phyloP scores from a whole-genome alignment of 495 filamentous ascomycete genomes.

The Glutinoglossum americanum region DNA sequence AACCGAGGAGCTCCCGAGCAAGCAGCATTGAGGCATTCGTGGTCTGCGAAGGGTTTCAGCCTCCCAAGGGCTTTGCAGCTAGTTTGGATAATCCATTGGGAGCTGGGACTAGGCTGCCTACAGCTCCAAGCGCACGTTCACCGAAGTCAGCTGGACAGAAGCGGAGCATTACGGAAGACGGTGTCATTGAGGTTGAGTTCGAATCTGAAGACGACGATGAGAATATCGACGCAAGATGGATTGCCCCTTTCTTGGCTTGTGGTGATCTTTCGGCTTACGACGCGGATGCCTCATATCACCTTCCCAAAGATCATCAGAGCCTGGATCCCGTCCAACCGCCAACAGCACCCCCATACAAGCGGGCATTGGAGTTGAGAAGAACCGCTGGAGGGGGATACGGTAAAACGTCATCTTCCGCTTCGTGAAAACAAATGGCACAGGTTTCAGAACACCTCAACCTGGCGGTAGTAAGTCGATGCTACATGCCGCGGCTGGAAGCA shows the following conservation, averaged over 20 bases:
- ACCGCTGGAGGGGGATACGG: constrained; percentile 60
- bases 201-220: not conserved
- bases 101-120: constrained; percentile 22
- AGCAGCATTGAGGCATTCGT: constrained; percentile 94
- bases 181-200: not conserved
- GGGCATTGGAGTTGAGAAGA: constrained; percentile 67
- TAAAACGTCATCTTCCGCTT: constrained; percentile 31
- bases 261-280: constrained; percentile 90
- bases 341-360: constrained; percentile 85
- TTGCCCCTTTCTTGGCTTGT: constrained; percentile 86
- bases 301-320: constrained; percentile 55
- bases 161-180: constrained; percentile 13
- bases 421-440: not conserved
- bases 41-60: constrained; percentile 72
- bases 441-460: not conserved
- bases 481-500: too few species aligned
- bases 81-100: constrained; percentile 47
- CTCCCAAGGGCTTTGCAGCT: constrained; percentile 37
- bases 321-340: constrained; percentile 92
- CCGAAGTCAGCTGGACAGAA: not conserved
- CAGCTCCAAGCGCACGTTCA: not conserved
- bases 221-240: constrained; percentile 42
- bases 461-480: not conserved
- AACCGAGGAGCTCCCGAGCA: constrained; percentile 75
- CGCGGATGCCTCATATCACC: constrained; percentile 75